A percentile compares a stretch with the other conserved stretches of the same genome.
Evolutionary conservation across 257 asterid genomes (phyloP).

Genomic region (Haberlea rhodopensis): DNA sequence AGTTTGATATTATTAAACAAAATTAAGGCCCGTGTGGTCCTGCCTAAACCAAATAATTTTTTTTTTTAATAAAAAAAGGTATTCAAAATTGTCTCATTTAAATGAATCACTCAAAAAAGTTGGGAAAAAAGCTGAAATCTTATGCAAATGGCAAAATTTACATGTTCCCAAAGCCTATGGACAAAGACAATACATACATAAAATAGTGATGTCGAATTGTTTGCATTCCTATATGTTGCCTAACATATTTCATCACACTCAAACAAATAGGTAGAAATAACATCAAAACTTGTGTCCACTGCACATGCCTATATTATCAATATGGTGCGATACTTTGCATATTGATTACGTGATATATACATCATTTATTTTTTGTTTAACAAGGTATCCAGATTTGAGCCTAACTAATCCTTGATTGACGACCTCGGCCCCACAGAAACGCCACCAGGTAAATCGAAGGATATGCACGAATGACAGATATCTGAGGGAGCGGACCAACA

Average conservation of each 20-base stretch:
- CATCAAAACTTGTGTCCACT: not conserved
- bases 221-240: not conserved
- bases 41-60: too few species aligned
- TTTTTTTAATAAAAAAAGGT: not conserved
- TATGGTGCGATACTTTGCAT: not conserved
- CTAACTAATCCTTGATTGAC: too few species aligned
- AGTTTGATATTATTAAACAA: too few species aligned
- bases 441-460: too few species aligned
- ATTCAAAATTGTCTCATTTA: not conserved
- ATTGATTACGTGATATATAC: too few species aligned
- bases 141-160: not conserved
- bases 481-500: too few species aligned
- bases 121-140: not conserved
- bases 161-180: not conserved
- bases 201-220: not conserved
- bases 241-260: too few species aligned
- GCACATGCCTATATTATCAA: not conserved
- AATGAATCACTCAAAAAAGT: not conserved
- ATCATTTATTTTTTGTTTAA: too few species aligned
- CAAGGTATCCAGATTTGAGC: too few species aligned
- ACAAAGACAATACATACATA: not conserved
- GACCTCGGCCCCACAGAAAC: too few species aligned
- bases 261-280: too few species aligned
- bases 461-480: too few species aligned
- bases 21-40: not conserved